A percentile compares a stretch with the other conserved stretches of the same genome.
These are phyloP conservation scores for Thermomyces lanuginosus DNA, from an alignment of 2,329 filamentous ascomycete species.

Conservation along the genomic window DNA sequence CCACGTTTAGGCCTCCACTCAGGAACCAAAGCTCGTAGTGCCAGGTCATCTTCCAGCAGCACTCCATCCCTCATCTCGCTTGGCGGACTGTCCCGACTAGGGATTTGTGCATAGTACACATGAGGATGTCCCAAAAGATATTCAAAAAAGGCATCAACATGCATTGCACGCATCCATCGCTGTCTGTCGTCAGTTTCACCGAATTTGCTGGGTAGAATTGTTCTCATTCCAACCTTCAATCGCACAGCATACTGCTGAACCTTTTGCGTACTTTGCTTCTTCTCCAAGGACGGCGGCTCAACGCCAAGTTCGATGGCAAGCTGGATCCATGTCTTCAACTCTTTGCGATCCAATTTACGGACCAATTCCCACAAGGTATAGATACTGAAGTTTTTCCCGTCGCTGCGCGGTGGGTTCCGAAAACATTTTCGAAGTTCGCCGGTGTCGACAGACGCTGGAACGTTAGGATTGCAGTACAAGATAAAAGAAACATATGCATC, in stretches of 20 bases:
- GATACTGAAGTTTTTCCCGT: slow-evolving; percentile 70
- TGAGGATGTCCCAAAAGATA: slow-evolving; percentile 66
- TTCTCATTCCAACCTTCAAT: slow-evolving; percentile 61
- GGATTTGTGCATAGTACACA: slow-evolving; percentile 64
- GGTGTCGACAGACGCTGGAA: slow-evolving; percentile 54
- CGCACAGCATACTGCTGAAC: slow-evolving; percentile 89
- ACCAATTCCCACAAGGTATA: slow-evolving; percentile 66
- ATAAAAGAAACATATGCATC: slow-evolving; percentile 74
- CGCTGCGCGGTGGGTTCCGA: slow-evolving; percentile 64
- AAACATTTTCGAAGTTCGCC: slow-evolving; percentile 58
- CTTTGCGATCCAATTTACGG: slow-evolving; percentile 57
- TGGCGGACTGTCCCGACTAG: slow-evolving; percentile 45
- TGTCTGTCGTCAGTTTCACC: slow-evolving; percentile 25
- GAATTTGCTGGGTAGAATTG: not conserved
- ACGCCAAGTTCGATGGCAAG: slow-evolving; percentile 76
- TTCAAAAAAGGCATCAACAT: slow-evolving; percentile 87
- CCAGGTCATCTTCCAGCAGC: slow-evolving; percentile 72
- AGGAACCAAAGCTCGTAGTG: slow-evolving; percentile 65
- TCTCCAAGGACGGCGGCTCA: slow-evolving; percentile 62
- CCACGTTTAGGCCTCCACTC: slow-evolving; percentile 50
- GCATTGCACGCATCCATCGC: slow-evolving; percentile 96
- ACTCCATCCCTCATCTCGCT: slow-evolving; percentile 63
- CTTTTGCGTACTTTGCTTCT: slow-evolving; percentile 81
- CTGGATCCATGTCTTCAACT: slow-evolving; percentile 87
- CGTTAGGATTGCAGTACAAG: slow-evolving; percentile 75